Conservation (phyloP, 1,284 basidiomycete genomes). For the Jaminaea rosea region DNA sequence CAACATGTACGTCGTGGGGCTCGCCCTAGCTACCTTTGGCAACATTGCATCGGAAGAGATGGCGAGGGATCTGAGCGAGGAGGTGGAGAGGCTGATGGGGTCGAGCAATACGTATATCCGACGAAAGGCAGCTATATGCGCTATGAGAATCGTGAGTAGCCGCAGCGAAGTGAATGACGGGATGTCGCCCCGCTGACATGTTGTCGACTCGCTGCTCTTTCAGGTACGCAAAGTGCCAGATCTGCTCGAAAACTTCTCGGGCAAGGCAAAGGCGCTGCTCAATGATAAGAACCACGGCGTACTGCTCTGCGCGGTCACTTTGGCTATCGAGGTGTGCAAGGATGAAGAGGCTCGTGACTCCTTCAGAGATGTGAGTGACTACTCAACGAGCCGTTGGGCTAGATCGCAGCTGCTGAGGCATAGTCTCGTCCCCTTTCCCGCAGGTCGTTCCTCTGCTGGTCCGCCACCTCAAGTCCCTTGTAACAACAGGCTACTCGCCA, state of each 20-base stretch:
- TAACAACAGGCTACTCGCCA: slow-evolving; percentile 93
- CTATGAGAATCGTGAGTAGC: slow-evolving; percentile 78
- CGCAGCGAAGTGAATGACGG: too few species aligned
- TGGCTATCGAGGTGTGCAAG: slow-evolving; percentile 89
- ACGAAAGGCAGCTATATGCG: slow-evolving; percentile 97
- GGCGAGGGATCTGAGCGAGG: slow-evolving; percentile 50
- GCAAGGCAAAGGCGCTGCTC: slow-evolving; percentile 79
- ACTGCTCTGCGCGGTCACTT: slow-evolving; percentile 80
- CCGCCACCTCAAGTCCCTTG: slow-evolving; percentile 86
- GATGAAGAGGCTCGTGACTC: slow-evolving; percentile 69
- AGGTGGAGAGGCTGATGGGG: slow-evolving; percentile 93
- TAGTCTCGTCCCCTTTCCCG: background rate
- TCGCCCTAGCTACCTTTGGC: slow-evolving; percentile 95
- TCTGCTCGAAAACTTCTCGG: slow-evolving; percentile 81
- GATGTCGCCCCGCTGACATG: too few species aligned
- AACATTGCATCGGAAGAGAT: slow-evolving; percentile 84
- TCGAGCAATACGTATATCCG: slow-evolving; percentile 98
- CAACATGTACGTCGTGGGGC: slow-evolving; percentile 96
- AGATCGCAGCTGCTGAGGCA: background rate
- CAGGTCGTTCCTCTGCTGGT: slow-evolving; percentile 88
- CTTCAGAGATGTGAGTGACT: slow-evolving; percentile 66
- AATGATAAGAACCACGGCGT: slow-evolving; percentile 97
- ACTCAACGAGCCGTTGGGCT: background rate
- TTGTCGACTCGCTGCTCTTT: too few species aligned
- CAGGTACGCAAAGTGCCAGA: slow-evolving; percentile 98